Evolutionary conservation across 192 early-diverging fungal species (phyloP).

Genomic region (Funneliformis mosseae): DNA sequence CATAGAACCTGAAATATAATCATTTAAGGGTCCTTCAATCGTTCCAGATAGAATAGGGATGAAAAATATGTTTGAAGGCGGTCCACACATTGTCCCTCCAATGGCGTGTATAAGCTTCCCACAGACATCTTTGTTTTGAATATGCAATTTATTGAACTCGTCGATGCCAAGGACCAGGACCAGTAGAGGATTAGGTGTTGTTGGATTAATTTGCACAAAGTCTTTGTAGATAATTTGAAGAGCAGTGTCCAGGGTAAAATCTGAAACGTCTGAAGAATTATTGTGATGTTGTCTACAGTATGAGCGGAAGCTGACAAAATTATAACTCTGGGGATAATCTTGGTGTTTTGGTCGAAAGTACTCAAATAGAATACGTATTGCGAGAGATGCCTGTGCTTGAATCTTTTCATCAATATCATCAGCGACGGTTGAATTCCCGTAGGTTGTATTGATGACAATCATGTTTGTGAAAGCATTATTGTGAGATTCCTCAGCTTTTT

Average conservation of each 20-base stretch:
- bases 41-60: slow-evolving; percentile 10
- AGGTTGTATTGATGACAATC: too few relatives aligned
- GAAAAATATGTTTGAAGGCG: not conserved
- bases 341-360: not conserved
- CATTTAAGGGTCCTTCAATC: slow-evolving; percentile 1
- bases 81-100: not conserved
- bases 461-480: too few relatives aligned
- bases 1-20: slow-evolving; percentile 4
- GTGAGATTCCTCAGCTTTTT: too few relatives aligned
- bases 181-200: too few relatives aligned
- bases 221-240: too few relatives aligned
- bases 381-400: not conserved
- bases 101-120: not conserved
- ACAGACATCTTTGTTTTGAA: not conserved
- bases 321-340: too few relatives aligned
- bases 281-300: too few relatives aligned
- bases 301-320: too few relatives aligned
- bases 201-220: too few relatives aligned
- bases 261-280: too few relatives aligned
- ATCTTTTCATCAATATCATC: not conserved
- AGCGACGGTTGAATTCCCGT: too few relatives aligned
- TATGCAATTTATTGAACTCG: not conserved
- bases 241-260: too few relatives aligned
- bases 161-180: not conserved
- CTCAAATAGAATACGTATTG: not conserved